Evolutionary conservation across 305 asterid genomes (phyloP), one percentile per base, ranked within the genome.

Genomic region (Fraxinus greggii): DNA sequence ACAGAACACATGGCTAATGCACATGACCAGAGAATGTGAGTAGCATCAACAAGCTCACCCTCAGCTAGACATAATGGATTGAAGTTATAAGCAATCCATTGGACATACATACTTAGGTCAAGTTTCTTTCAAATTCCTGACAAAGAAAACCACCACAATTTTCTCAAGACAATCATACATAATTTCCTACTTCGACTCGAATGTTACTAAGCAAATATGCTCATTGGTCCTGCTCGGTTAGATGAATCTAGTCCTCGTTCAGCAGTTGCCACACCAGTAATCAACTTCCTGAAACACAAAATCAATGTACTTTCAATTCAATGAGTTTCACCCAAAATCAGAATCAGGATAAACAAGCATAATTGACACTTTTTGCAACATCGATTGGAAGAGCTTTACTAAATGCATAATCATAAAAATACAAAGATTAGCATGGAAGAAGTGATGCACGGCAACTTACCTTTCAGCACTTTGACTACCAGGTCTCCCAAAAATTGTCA

Each of bases 191-290:
- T 38, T 7, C 33, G 74, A 63, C 59, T 56, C 54, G 54, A 26
- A 84, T 59, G 3, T 24, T 70, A 12, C 80, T 89, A 94, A 0
- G 94, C 98, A 73, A 89, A 91, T 86, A 94, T 93, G 90, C 97
- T 89, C 84, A 94, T 80, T 6, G 91, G 90, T 45, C 98, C 97
- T 7, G 97, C 83, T 84, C 86, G 94, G 84, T 89, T 92, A 23
- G 98, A 91, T 8, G 98, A 91, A 84, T 90, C 97, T 4, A 94
- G 91, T 79, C 97, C 97, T 17, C 94, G 93, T 84, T 90, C 92
- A 23, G 88, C 90, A 31, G 89, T 91, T 51, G 91, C 94, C 81
- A 94, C 87, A 81, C 97, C 97, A 17, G 97, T 93, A 8, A 92
- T 85, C 91, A 91, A 85, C 80, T 90, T 94, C 94, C 98, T 94